Percentiles rank a stretch among this genome's conserved stretches.
Evolutionary conservation across 352 stramenopile genomes (phyloP).

Genomic region (Albugo laibachii): DNA sequence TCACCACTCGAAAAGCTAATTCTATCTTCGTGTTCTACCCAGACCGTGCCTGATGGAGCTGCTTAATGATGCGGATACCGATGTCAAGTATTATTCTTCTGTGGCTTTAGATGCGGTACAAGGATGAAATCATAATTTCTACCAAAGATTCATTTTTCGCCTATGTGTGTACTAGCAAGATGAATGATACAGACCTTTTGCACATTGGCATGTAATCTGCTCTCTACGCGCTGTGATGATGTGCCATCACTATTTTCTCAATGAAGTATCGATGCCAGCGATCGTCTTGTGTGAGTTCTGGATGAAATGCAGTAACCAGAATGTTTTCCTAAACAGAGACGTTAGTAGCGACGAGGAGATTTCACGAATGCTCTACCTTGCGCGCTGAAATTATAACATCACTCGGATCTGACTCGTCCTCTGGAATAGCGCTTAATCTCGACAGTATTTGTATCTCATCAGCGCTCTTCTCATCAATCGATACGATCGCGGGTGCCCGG

Average conservation of each 20-base stretch:
- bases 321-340: conserved; percentile 56
- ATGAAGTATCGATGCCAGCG: conserved; percentile 92
- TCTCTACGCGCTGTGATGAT: not conserved
- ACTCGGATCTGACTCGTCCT: conserved; percentile 49
- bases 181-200: not conserved
- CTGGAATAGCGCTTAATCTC: conserved; percentile 53
- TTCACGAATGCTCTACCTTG: conserved; percentile 17
- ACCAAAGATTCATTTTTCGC: not conserved
- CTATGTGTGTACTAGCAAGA: not conserved
- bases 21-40: not conserved
- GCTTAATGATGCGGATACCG: conserved; percentile 54
- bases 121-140: not conserved
- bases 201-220: not conserved
- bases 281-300: conserved; percentile 86
- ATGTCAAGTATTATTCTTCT: conserved; percentile 79
- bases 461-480: conserved; percentile 33
- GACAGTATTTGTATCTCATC: conserved; percentile 74
- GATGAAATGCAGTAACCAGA: conserved; percentile 91
- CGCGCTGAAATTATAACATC: conserved; percentile 67
- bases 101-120: conserved; percentile 47
- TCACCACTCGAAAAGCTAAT: too few relatives aligned
- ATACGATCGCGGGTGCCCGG: conserved; percentile 90
- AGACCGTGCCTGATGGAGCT: conserved; percentile 60
- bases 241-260: conserved; percentile 33
- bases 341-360: conserved; percentile 2